Evolutionary conservation across 495 filamentous ascomycete species (phyloP), one percentile per base, ranked within the genome.

Genomic region (Xylaria bambusicola): DNA sequence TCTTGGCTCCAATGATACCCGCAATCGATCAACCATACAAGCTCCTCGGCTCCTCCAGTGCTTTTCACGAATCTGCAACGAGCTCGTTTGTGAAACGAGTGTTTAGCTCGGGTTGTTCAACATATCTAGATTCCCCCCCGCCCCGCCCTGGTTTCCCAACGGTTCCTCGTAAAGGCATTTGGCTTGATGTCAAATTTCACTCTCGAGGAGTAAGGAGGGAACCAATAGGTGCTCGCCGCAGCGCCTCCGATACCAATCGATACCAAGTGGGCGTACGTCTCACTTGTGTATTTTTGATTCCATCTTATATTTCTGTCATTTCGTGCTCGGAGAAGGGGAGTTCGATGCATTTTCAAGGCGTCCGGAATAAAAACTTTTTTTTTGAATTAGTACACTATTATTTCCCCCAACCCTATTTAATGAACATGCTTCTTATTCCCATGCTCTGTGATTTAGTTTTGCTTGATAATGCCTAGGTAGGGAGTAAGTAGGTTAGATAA

Each of bases 271-370:
- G 29, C 29, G 5, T 3, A n/a, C 42, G 3, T 21, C 9, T 21
- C 23, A 8, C n/a, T 21, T 21, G 23, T 46, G 23, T 46, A 46
- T 46, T 18, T 26, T 10, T 33, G 5, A 33, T 33, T 33, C 5
- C 5, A 10, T 33, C 5, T 5, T 33, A 33, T 33, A 5, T 33
- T 33, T 5, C 29, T 46, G 17, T 46, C 13, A 27, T 48, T 48
- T 48, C 29, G 9, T 48, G 21, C 21, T 2, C 27, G 38, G 40
- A 24, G 52, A 29, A 38, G 44, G 20, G 29, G 27, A 24, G 26
- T 56, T 48, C 29, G 31, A 56, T 46, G 53, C 53, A 56, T 56
- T 56, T 56, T 38, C 53, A 12, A 48, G 41, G 53, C 53, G 53
- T 38, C 44, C 27, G 36, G 52, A 42, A 20, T 24, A 53, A 29